Base-by-base conservation (phyloP, 2,329 filamentous ascomycete species). In the Teratosphaeria zuluensis region DNA sequence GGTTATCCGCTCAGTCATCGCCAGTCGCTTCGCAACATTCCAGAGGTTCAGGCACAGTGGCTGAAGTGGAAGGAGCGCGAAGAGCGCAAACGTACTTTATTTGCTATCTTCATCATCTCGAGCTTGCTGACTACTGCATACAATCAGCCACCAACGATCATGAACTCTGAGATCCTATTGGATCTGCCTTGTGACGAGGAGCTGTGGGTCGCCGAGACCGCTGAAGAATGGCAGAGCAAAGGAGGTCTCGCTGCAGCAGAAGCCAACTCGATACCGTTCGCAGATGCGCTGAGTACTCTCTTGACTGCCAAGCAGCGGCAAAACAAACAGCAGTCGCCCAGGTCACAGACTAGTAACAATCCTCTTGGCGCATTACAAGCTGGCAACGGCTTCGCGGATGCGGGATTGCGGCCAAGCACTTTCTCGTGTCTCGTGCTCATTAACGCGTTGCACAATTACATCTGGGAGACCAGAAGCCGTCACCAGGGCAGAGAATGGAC, bases 361-460 rank as follows among this genome's bases (percentile, higher is more conserved):
- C 65, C 64, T 16, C 59, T 64, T 9, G 65, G 60, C 42, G 58
- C 63, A 14, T 24, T 64, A 28, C 63, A 66, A 33, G 61, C 62
- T 30, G 61, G 59, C 14, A 63, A 67, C 21, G 28, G 35, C 7
- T 52, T 56, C 14, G 58, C 62, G 2, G 78, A 81, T 63, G 84
- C 79, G 56, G 85, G 90, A 35, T 78, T 94, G 54, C 84, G 83
- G 64, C 90, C 91, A 0, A 96, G 92, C 74, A 92, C 91, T 0
- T 95, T 96, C 71, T 94, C 92, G 8, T 96, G 91, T 70, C 79
- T 96, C 32, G 82, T 96, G 5, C 77, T 99, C 62, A 96, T 97
- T 71, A 92, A 96, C 70, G 92, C 94, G 3, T 79, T 97, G 28
- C 94, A 97, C 75, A 96, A 96, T 66, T 96, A 96, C 73, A 96